These are phyloP conservation scores for Malus fusca DNA, from an alignment of 306 rosid genomes.

Conservation along the genomic window DNA sequence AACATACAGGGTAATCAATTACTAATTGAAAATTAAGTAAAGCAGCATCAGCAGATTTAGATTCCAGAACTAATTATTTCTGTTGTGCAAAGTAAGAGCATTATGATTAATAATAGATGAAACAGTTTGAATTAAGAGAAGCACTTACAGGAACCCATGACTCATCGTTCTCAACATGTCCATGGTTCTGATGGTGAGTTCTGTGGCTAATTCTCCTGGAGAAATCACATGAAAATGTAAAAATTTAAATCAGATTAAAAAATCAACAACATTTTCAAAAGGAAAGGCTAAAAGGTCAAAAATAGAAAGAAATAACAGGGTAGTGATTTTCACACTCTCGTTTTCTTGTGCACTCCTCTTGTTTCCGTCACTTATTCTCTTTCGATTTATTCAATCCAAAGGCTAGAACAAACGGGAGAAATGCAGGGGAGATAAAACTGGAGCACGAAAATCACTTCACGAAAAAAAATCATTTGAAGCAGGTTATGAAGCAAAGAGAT, in stretches of 20 bases:
- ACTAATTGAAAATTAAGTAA: background rate
- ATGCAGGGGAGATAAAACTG: background rate
- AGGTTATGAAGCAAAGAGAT: background rate
- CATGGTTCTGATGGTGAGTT: conserved; percentile 98
- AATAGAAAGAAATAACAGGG: background rate
- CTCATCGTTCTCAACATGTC: conserved; percentile 89
- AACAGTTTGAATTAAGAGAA: background rate
- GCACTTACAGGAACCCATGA: conserved; percentile 92
- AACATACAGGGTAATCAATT: background rate
- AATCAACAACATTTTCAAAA: background rate
- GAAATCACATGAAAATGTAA: background rate
- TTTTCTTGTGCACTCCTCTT: background rate
- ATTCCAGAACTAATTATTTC: background rate
- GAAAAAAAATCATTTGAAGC: background rate
- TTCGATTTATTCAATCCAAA: background rate
- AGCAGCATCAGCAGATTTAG: background rate
- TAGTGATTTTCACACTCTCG: background rate
- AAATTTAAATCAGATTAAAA: background rate
- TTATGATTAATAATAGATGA: background rate
- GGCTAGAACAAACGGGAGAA: background rate
- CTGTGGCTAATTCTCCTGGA: conserved; percentile 91
- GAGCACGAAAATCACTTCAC: background rate
- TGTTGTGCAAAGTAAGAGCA: conserved; percentile 5
- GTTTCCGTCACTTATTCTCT: background rate
- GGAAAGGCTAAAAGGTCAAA: background rate